These are phyloP conservation scores for Solanum dulcamara DNA, from an alignment of 257 asterid genomes.

Conservation along the genomic window DNA sequence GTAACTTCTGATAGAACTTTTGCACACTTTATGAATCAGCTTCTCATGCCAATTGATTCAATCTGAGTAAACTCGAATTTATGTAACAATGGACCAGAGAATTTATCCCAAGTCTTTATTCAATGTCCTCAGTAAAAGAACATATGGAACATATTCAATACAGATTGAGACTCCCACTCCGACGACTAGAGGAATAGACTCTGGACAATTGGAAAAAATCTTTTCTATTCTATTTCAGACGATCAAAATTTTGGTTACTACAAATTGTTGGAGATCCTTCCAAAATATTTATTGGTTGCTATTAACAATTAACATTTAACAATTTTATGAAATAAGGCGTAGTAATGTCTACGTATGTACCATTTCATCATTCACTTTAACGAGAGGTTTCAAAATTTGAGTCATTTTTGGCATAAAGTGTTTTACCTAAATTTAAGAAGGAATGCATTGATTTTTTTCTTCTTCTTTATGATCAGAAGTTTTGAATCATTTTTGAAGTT, in stretches of 20 bases:
- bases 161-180: neutral
- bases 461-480: too few relatives aligned
- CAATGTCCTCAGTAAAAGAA: neutral
- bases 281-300: neutral
- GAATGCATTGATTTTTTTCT: too few relatives aligned
- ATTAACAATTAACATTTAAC: neutral
- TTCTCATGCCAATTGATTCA: neutral
- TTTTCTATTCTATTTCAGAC: too few relatives aligned
- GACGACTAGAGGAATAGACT: too few relatives aligned
- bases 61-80: neutral
- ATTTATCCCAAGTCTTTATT: neutral
- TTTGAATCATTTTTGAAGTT: too few relatives aligned
- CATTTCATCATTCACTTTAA: too few relatives aligned
- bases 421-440: too few relatives aligned
- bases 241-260: too few relatives aligned
- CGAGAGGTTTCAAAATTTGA: too few relatives aligned
- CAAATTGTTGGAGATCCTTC: neutral
- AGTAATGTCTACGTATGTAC: too few relatives aligned
- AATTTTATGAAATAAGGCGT: neutral
- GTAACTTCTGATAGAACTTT: neutral
- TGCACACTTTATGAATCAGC: neutral
- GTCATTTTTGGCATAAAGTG: too few relatives aligned
- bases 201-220: too few relatives aligned
- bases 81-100: neutral
- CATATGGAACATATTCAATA: neutral